phyloP scores from a whole-genome alignment of 805 yeast species.

The Ogataea siamensis region DNA sequence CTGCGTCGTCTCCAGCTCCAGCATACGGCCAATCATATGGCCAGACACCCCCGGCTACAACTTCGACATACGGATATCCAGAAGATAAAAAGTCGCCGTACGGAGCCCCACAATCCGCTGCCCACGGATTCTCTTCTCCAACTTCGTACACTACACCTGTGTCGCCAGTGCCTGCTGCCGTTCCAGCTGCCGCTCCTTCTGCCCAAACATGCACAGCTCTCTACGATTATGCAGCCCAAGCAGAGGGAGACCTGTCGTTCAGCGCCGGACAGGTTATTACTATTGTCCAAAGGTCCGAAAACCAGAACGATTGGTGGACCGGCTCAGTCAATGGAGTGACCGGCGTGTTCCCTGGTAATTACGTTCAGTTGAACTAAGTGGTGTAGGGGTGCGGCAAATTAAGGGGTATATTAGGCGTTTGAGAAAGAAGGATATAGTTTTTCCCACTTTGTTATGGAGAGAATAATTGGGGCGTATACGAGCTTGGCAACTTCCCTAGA shows the following conservation, averaged over 20 bases:
- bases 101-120: slow-evolving; percentile 25
- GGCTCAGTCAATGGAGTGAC: slow-evolving; percentile 80
- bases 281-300: slow-evolving; percentile 76
- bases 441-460: slow-evolving; percentile 14
- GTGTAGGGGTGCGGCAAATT: slow-evolving; percentile 3
- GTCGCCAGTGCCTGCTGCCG: slow-evolving; percentile 32
- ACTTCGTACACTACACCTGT: slow-evolving; percentile 35
- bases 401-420: slow-evolving; percentile 5
- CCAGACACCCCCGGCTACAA: slow-evolving; percentile 29
- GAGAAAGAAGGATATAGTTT: slow-evolving; percentile 10
- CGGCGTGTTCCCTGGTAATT: slow-evolving; percentile 96
- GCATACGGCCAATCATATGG: slow-evolving; percentile 36
- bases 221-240: slow-evolving; percentile 90
- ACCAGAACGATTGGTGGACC: slow-evolving; percentile 98
- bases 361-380: slow-evolving; percentile 66
- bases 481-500: slow-evolving; percentile 4
- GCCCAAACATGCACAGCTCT: slow-evolving; percentile 77
- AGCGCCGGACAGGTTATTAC: slow-evolving; percentile 86
- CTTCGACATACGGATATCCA: slow-evolving; percentile 25
- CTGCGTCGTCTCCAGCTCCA: slow-evolving; percentile 27
- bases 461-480: slow-evolving; percentile 6
- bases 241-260: slow-evolving; percentile 86
- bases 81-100: slow-evolving; percentile 27
- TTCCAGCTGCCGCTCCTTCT: slow-evolving; percentile 1
- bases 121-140: slow-evolving; percentile 25